A percentile compares a stretch with the other conserved stretches of the same genome.
These are phyloP conservation scores for Globisporangium echinulatum DNA, from an alignment of 352 stramenopile species.

Conservation along the genomic window DNA sequence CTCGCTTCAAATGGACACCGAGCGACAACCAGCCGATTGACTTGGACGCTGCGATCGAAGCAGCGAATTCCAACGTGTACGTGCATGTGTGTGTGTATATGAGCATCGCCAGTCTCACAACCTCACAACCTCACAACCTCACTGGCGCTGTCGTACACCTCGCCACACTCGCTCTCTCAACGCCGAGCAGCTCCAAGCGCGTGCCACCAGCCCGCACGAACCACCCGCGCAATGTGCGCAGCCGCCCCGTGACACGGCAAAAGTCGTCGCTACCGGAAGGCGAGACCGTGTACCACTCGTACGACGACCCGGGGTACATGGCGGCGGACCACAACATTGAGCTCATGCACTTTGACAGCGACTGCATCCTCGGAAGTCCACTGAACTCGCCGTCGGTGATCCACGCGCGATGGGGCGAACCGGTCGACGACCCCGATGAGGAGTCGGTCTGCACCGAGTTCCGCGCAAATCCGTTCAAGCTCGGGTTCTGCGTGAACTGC, in stretches of 20 bases:
- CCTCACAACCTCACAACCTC: neutral
- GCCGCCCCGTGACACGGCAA: slow-evolving; percentile 21
- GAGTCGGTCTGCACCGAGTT: slow-evolving; percentile 79
- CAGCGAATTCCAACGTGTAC: slow-evolving; percentile 13
- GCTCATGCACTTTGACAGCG: slow-evolving; percentile 63
- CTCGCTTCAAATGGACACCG: slow-evolving; percentile 20
- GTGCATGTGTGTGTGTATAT: neutral
- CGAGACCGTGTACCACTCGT: slow-evolving; percentile 56
- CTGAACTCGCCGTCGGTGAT: slow-evolving; percentile 76
- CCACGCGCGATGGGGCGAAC: slow-evolving; percentile 80
- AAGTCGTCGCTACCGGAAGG: slow-evolving; percentile 22
- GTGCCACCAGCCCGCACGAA: slow-evolving; percentile 3
- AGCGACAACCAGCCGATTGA: slow-evolving; percentile 15
- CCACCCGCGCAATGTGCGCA: slow-evolving; percentile 13
- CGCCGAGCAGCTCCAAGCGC: neutral
- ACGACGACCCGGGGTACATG: slow-evolving; percentile 74
- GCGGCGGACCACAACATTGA: slow-evolving; percentile 37
- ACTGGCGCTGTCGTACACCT: neutral
- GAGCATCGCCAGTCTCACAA: neutral
- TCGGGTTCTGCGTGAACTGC: slow-evolving; percentile 87
- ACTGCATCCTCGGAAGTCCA: slow-evolving; percentile 72
- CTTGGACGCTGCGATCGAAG: slow-evolving; percentile 19
- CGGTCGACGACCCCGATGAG: slow-evolving; percentile 77
- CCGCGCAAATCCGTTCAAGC: slow-evolving; percentile 75
- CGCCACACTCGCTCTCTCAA: neutral